Base-by-base conservation (phyloP, 192 early-diverging fungal genomes). In the Backusella macrospora region DNA sequence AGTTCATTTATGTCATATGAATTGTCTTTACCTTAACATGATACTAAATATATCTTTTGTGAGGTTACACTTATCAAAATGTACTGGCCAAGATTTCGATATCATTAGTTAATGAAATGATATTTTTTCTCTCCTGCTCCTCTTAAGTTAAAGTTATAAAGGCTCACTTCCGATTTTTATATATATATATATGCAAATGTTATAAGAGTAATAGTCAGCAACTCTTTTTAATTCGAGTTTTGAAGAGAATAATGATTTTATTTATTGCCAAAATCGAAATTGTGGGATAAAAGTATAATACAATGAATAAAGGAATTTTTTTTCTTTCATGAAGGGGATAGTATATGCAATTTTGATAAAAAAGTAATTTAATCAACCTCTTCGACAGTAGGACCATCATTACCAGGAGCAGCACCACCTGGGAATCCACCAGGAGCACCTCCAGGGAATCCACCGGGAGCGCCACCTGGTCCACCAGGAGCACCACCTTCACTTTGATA, bases 401-500 rank as follows among this genome's bases (percentile, higher is more conserved):
- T 59, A 26, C 52, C 74, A 70, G 74, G 67, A 34, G 78, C 55
- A 68, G 90, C 87, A 68, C 87, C 92, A 76, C 88, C 90, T 69
- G 89, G 72, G 34, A 44, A 42, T 15, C 73, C 72, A 12, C 73
- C 74, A 65, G 74, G 68, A 65, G 47, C 63, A 47, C 73, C 78
- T 26, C 68, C 73, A 62, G 72, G 48, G 45, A 48, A 48, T 0
- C 73, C 65, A 62, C 47, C 82, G 78, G 67, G 42, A 62, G 38
- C 67, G 37, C 72, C 72, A 8, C 73, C 73, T 4, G 29, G 29
- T 46, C 73, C 73, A 47, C 44, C 62, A 76, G 78, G 83, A 85
- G 86, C 95, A 55, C 68, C 68, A 55, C 81, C 90, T 72, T 80
- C 86, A 81, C 92, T 88, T 65, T 74, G 38, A 87, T 99, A 99